Evolutionary conservation across 768 basidiomycete genomes (phyloP).

Genomic region (Suillus lakei): DNA sequence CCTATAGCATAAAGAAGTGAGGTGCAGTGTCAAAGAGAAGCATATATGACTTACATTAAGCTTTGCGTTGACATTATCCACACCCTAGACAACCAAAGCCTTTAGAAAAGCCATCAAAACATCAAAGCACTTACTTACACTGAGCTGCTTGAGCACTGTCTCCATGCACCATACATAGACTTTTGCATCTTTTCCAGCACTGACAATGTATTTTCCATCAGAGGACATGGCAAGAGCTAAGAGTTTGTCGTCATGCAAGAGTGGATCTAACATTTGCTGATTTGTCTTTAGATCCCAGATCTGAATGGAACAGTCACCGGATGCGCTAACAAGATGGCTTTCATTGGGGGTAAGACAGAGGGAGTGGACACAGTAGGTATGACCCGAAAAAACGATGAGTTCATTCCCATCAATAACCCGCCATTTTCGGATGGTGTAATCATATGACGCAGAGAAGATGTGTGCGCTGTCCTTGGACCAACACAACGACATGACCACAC

Average conservation of each 20-base stretch:
- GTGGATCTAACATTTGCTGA: conserved; percentile 32
- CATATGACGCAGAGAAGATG: not conserved
- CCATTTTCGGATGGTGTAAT: not conserved
- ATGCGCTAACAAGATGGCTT: not conserved
- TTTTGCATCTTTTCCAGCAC: conserved; percentile 77
- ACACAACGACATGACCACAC: not conserved
- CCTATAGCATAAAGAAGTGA: too few species aligned
- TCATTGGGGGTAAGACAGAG: not conserved
- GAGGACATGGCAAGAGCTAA: conserved; percentile 75
- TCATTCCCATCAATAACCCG: not conserved
- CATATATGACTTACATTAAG: not conserved
- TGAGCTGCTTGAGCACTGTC: conserved; percentile 1
- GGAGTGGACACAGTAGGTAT: not conserved
- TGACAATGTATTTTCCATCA: conserved; percentile 81
- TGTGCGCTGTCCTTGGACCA: not conserved
- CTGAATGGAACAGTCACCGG: not conserved
- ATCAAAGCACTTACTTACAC: not conserved
- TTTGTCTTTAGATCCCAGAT: not conserved
- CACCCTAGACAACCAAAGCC: not conserved
- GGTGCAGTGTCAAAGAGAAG: not conserved
- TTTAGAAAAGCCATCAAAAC: not conserved
- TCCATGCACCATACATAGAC: conserved; percentile 83
- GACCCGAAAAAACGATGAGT: not conserved
- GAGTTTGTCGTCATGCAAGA: conserved; percentile 84
- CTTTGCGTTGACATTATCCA: not conserved